Evolutionary conservation across 139 green algal species (phyloP).

Genomic region (Tetradesmus obliquus): DNA sequence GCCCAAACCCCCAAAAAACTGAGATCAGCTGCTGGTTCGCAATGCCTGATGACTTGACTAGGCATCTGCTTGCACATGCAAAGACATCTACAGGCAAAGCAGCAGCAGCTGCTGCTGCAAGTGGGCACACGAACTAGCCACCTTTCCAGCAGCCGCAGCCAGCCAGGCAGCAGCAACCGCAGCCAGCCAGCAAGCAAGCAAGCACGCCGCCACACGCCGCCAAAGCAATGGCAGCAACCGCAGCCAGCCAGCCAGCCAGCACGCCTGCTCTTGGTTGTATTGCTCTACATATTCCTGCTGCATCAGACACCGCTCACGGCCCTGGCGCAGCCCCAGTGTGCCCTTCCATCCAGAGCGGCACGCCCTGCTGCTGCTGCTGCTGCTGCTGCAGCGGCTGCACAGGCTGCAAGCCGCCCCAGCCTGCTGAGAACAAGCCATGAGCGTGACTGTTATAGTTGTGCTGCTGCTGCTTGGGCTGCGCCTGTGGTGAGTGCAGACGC

Average conservation of each 20-base stretch:
- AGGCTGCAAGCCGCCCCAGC: background rate
- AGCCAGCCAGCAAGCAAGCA: background rate
- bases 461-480: background rate
- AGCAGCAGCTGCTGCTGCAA: too few relatives aligned
- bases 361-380: background rate
- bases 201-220: background rate
- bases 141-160: background rate
- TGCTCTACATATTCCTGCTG: background rate
- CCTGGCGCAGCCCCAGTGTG: background rate
- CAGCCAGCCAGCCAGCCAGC: too few relatives aligned
- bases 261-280: too few relatives aligned
- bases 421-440: background rate
- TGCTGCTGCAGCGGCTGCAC: constrained; percentile 15
- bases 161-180: background rate
- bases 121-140: too few relatives aligned
- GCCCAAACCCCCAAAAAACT: too few relatives aligned
- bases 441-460: background rate
- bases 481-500: background rate
- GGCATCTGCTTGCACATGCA: too few relatives aligned
- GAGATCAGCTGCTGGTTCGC: too few relatives aligned
- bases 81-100: too few relatives aligned
- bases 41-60: too few relatives aligned
- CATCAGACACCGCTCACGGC: background rate
- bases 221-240: background rate
- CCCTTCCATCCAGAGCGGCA: background rate